phyloP scores from a whole-genome alignment of 169 alveolate genomes.

The Pseudocohnilembus persalinus region DNA sequence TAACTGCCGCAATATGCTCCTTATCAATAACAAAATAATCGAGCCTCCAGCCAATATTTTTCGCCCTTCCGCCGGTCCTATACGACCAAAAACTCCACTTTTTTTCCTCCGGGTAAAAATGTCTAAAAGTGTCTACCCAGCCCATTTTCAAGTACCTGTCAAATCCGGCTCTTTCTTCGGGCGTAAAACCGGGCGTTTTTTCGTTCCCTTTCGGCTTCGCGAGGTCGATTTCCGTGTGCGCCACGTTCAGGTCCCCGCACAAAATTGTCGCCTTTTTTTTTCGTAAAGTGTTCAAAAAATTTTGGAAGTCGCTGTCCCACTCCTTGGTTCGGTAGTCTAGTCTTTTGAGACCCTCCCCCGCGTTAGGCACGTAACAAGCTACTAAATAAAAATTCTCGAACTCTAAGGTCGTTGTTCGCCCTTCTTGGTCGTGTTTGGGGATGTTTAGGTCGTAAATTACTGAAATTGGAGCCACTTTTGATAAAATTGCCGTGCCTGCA shows the following conservation, averaged over 20 bases:
- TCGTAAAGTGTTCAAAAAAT: conserved; percentile 46
- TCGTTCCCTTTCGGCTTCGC: conserved; percentile 64
- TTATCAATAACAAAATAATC: conserved; percentile 72
- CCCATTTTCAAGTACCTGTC: conserved; percentile 48
- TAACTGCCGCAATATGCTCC: conserved; percentile 31
- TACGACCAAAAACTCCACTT: conserved; percentile 66
- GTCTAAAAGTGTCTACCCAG: conserved; percentile 76
- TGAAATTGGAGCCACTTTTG: conserved; percentile 58
- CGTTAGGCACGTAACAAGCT: conserved; percentile 75
- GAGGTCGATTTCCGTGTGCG: conserved; percentile 72
- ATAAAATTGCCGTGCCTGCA: conserved; percentile 69
- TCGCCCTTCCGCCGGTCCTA: conserved; percentile 51
- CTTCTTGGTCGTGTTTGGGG: conserved; percentile 68
- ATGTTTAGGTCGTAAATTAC: conserved; percentile 63
- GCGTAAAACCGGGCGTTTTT: conserved; percentile 72
- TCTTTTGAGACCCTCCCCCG: conserved; percentile 66
- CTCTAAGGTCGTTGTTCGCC: conserved; percentile 73
- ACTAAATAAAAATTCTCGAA: conserved; percentile 72
- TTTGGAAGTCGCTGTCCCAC: conserved; percentile 76
- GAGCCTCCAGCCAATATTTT: conserved; percentile 85
- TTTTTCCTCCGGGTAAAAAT: conserved; percentile 57
- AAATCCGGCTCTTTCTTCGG: conserved; percentile 69
- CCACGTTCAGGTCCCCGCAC: conserved; percentile 82
- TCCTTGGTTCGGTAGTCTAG: conserved; percentile 65
- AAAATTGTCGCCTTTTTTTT: conserved; percentile 60